A percentile compares a stretch with the other conserved stretches of the same genome.
phyloP scores from a whole-genome alignment of 129 eudicot species.

The Pseudognaphalium luteoalbum region DNA sequence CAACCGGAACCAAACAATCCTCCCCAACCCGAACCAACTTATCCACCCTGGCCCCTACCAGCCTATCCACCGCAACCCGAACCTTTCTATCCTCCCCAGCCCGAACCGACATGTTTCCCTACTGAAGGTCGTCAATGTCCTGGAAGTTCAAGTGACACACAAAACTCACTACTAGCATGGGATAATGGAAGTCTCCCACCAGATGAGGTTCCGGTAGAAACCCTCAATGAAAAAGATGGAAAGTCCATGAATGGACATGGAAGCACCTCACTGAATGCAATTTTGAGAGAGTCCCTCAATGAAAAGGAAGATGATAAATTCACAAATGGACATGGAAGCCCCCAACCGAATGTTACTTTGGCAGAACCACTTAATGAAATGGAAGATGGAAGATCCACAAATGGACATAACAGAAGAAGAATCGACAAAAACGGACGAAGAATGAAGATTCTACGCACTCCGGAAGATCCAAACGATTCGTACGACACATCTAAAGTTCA shows the following conservation, averaged over 20 bases:
- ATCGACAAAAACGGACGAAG: too few relatives aligned
- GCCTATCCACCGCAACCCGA: slow-evolving; percentile 6
- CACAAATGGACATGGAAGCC: background rate
- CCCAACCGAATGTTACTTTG: too few relatives aligned
- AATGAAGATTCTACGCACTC: too few relatives aligned
- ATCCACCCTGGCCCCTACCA: background rate
- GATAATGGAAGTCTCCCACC: background rate
- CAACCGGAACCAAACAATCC: slow-evolving; percentile 19
- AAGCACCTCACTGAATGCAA: background rate
- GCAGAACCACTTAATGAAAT: too few relatives aligned
- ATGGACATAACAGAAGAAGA: too few relatives aligned
- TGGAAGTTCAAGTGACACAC: background rate
- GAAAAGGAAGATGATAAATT: background rate
- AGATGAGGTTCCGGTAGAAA: background rate
- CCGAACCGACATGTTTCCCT: background rate
- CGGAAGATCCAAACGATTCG: too few relatives aligned
- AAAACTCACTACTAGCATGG: background rate
- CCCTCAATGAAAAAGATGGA: background rate
- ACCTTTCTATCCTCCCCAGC: slow-evolving; percentile 23
- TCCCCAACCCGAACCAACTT: slow-evolving; percentile 20
- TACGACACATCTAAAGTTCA: too few relatives aligned
- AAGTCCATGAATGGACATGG: background rate
- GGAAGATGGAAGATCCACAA: background rate
- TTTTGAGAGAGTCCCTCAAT: background rate
- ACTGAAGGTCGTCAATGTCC: background rate